Evolutionary conservation across 2,329 filamentous ascomycete species (phyloP).

Genomic region (Arthrobotrys sphaeroides): DNA sequence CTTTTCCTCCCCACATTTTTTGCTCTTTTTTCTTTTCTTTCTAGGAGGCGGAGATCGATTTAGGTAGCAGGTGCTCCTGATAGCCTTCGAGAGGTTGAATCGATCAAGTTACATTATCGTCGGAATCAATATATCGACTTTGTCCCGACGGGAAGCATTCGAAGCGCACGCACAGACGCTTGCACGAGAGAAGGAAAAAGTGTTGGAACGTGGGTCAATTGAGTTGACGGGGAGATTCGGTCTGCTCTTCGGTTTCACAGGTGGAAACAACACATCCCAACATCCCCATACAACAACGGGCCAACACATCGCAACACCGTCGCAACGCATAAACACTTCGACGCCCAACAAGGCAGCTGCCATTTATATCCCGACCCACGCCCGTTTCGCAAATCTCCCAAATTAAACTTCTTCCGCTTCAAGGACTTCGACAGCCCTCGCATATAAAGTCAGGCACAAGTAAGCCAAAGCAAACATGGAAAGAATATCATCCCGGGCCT

Average conservation of each 20-base stretch:
- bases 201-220: too few relatives aligned
- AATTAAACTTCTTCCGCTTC: not conserved
- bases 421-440: conserved; percentile 9
- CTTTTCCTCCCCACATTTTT: conserved; percentile 27
- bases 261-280: conserved; percentile 46
- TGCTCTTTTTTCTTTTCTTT: conserved; percentile 32
- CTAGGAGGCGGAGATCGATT: conserved; percentile 12
- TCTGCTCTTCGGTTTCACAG: conserved; percentile 41
- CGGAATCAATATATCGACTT: too few relatives aligned
- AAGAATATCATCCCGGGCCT: conserved; percentile 46
- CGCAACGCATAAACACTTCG: conserved; percentile 28
- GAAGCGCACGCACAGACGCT: too few relatives aligned
- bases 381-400: not conserved
- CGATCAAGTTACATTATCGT: too few relatives aligned
- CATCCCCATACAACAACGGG: conserved; percentile 14
- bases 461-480: conserved; percentile 12
- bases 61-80: conserved; percentile 45
- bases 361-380: not conserved
- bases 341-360: conserved; percentile 43
- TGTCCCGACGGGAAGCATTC: too few relatives aligned
- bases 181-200: too few relatives aligned
- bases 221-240: conserved; percentile 33
- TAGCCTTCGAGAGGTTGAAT: conserved; percentile 41
- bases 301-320: conserved; percentile 19
- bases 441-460: not conserved